Evolutionary conservation across 352 stramenopile genomes (phyloP).

Genomic region (Globisporangium recalcitrans): DNA sequence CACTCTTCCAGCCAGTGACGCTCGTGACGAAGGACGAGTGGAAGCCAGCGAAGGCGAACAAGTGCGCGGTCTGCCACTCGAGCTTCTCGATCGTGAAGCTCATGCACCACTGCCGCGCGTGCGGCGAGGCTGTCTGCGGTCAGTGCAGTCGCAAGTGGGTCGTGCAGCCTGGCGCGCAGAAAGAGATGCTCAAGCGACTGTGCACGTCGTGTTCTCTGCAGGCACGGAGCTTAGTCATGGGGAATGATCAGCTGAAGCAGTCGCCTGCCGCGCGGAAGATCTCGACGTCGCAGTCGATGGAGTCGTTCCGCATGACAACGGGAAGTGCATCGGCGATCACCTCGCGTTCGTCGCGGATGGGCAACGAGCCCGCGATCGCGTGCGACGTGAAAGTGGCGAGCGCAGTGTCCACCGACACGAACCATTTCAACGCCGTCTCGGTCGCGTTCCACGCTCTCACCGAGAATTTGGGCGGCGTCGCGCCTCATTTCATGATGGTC

Average conservation of each 20-base stretch:
- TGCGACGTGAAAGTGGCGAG: constrained; percentile 69
- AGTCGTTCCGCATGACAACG: constrained; percentile 19
- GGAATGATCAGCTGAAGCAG: constrained; percentile 23
- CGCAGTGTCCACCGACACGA: constrained; percentile 51
- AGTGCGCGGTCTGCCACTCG: constrained; percentile 60
- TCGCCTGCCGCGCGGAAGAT: constrained; percentile 3
- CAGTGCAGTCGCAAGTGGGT: constrained; percentile 82
- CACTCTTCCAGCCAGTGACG: constrained; percentile 66
- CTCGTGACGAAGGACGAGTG: constrained; percentile 56
- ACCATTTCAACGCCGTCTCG: constrained; percentile 47
- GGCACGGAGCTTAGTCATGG: constrained; percentile 51
- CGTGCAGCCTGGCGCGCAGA: constrained; percentile 51
- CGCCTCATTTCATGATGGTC: constrained; percentile 76
- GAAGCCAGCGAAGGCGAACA: constrained; percentile 52
- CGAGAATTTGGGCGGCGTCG: constrained; percentile 45
- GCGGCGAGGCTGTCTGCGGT: constrained; percentile 73
- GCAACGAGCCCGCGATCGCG: constrained; percentile 13
- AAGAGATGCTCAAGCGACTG: constrained; percentile 63
- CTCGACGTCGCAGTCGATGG: constrained; percentile 14
- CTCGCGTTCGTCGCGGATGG: constrained; percentile 1
- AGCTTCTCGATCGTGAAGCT: constrained; percentile 72
- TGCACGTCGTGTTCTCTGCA: constrained; percentile 80
- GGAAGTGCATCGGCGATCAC: constrained; percentile 3
- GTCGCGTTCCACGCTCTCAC: constrained; percentile 58
- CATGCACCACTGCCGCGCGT: constrained; percentile 78